Conservation (phyloP, 116 monocot species). For the Cymodocea nodosa region DNA sequence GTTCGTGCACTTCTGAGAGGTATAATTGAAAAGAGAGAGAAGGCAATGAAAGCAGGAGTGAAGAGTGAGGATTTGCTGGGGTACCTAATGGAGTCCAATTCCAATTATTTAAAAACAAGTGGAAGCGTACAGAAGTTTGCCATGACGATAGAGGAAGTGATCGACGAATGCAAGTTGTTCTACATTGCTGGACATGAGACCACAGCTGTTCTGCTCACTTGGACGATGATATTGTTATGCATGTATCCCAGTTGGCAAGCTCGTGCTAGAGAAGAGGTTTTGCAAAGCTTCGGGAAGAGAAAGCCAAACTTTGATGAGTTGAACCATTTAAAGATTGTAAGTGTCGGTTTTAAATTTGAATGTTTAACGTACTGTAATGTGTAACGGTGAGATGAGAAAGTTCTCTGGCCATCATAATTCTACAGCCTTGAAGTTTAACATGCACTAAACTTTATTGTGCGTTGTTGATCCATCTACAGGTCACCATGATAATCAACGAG, state of each 20-base stretch:
- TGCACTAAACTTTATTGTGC: too few relatives aligned
- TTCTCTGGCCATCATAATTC: too few relatives aligned
- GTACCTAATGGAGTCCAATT: constrained; percentile 42
- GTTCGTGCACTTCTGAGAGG: constrained; percentile 14
- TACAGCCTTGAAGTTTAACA: too few relatives aligned
- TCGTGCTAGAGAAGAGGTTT: constrained; percentile 44
- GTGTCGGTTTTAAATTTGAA: constrained; percentile 1
- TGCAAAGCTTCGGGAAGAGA: constrained; percentile 21
- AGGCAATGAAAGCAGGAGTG: constrained; percentile 10
- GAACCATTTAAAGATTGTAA: constrained; percentile 41
- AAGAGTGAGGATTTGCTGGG: constrained; percentile 31
- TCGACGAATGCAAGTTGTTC: constrained; percentile 60
- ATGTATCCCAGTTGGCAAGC: constrained; percentile 47
- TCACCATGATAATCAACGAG: constrained; percentile 42
- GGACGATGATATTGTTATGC: constrained; percentile 33
- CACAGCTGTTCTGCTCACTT: constrained; percentile 30
- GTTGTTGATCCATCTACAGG: too few relatives aligned
- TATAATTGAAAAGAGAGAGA: constrained; percentile 29
- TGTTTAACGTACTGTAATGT: too few relatives aligned
- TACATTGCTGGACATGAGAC: constrained; percentile 72
- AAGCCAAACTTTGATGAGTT: constrained; percentile 34
- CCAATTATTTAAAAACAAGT: constrained; percentile 1
- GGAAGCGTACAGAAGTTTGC: not conserved
- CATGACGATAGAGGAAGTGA: constrained; percentile 37
- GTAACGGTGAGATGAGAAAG: too few relatives aligned